A percentile compares a stretch with the other conserved stretches of the same genome.
phyloP scores from a whole-genome alignment of 257 asterid genomes.

The Solanum bukasovii region DNA sequence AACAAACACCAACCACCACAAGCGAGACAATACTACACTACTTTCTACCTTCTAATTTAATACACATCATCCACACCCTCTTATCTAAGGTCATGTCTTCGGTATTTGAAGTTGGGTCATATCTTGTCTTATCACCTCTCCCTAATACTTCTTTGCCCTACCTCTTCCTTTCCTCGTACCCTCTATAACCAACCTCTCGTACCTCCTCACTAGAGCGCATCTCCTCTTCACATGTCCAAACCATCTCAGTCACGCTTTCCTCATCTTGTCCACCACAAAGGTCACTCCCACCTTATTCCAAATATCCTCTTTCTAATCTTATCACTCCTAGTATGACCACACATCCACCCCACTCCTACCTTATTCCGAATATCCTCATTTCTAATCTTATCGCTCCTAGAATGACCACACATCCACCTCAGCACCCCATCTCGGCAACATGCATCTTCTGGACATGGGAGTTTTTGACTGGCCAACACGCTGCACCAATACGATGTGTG shows the following conservation, averaged over 20 bases:
- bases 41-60: background rate
- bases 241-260: background rate
- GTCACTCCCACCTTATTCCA: background rate
- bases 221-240: background rate
- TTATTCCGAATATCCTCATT: background rate
- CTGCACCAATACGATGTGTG: background rate
- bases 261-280: background rate
- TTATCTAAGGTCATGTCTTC: background rate
- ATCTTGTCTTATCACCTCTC: background rate
- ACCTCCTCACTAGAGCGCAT: background rate
- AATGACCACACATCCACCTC: background rate
- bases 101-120: background rate
- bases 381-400: background rate
- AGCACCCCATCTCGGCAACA: background rate
- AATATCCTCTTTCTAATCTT: background rate
- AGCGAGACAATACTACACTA: background rate
- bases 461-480: background rate
- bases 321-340: background rate
- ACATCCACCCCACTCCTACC: background rate
- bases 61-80: background rate
- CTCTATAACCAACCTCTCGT: background rate
- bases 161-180: background rate
- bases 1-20: background rate
- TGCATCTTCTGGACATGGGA: background rate
- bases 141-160: background rate